Percentiles rank a stretch among this genome's conserved stretches.
These are phyloP conservation scores for Brassica napus DNA, from an alignment of 345 rosid genomes.

Conservation along the genomic window Da-Ae NC_063435.1:11923501-11924000, in stretches of 20 bases:
- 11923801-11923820: neutral
- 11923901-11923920: too few species aligned
- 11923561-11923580: slow-evolving; percentile 72
- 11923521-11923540: slow-evolving; percentile 61
- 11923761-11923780: neutral
- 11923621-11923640: neutral
- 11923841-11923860: neutral
- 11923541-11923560: slow-evolving; percentile 75
- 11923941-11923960: too few species aligned
- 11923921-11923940: too few species aligned
- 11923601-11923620: slow-evolving; percentile 42
- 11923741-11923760: neutral
- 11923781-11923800: neutral
- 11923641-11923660: neutral
- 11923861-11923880: too few species aligned
- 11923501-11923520: slow-evolving; percentile 79
- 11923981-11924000: neutral
- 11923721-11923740: neutral
- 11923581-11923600: slow-evolving; percentile 73
- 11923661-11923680: neutral
- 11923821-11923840: neutral
- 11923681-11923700: neutral
- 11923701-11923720: neutral
- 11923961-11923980: neutral
- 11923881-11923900: too few species aligned